A percentile compares a stretch with the other conserved stretches of the same genome.
Evolutionary conservation across 371 early-diverging fungal genomes (phyloP).

Genomic region (Cokeromyces recurvatus): DNA sequence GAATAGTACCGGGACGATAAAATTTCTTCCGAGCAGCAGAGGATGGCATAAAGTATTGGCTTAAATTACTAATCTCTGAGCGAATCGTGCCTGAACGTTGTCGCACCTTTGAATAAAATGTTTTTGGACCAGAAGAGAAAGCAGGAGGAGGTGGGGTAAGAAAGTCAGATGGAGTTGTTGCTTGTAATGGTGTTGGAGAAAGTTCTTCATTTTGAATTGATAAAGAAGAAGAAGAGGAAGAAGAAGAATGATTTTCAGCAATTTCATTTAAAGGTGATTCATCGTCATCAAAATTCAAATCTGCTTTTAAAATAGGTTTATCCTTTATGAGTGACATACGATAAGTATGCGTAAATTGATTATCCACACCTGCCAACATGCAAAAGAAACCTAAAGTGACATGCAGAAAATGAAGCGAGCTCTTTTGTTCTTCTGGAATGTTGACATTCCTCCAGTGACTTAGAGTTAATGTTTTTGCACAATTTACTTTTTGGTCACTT

Average conservation of each 20-base stretch:
- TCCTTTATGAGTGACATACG: constrained; percentile 18
- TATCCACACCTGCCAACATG: constrained; percentile 20
- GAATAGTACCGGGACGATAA: constrained; percentile 36
- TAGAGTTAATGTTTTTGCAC: constrained; percentile 44
- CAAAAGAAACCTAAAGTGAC: constrained; percentile 30
- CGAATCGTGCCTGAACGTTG: constrained; percentile 29
- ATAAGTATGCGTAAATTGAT: constrained; percentile 16
- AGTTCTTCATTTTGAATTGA: neutral
- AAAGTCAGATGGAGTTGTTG: constrained; percentile 1
- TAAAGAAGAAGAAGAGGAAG: neutral
- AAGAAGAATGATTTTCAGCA: constrained; percentile 2
- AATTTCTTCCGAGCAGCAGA: constrained; percentile 14
- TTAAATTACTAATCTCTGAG: constrained; percentile 25
- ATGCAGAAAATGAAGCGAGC: constrained; percentile 20
- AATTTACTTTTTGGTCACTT: constrained; percentile 72
- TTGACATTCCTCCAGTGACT: constrained; percentile 56
- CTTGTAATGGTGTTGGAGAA: neutral
- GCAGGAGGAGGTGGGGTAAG: neutral
- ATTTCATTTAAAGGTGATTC: constrained; percentile 9
- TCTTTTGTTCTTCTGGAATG: constrained; percentile 20
- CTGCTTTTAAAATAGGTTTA: neutral
- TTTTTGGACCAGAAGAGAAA: neutral
- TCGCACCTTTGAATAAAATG: constrained; percentile 10
- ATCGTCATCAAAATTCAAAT: constrained; percentile 8
- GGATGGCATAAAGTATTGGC: constrained; percentile 10